Conservation (phyloP, 495 filamentous ascomycete genomes). For the Penicillium pulvis region DNA sequence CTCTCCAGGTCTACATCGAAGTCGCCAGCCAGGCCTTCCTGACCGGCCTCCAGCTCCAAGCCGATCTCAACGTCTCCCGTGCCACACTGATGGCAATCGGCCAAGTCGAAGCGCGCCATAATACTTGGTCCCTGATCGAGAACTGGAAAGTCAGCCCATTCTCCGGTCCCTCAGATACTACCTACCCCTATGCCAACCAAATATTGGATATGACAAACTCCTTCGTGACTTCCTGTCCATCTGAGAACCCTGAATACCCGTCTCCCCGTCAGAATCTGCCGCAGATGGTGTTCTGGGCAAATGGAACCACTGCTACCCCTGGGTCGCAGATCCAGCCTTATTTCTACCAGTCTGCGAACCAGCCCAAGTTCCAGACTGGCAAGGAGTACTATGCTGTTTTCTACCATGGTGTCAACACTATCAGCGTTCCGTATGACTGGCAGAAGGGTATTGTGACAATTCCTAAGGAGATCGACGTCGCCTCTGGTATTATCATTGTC, state of each 20-base stretch:
- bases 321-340: conserved; percentile 44
- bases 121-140: conserved; percentile 53
- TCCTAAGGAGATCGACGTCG: conserved; percentile 44
- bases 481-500: conserved; percentile 50
- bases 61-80: conserved; percentile 36
- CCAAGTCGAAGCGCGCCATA: conserved; percentile 51
- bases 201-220: conserved; percentile 53
- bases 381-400: conserved; percentile 54
- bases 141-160: conserved; percentile 53
- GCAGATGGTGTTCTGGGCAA: conserved; percentile 34
- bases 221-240: conserved; percentile 51
- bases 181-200: conserved; percentile 56
- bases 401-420: conserved; percentile 48
- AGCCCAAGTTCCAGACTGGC: conserved; percentile 38
- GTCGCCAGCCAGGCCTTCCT: conserved; percentile 57
- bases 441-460: conserved; percentile 41
- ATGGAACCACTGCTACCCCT: conserved; percentile 41
- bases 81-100: conserved; percentile 52
- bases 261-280: conserved; percentile 47
- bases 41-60: conserved; percentile 49
- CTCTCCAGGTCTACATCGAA: conserved; percentile 50
- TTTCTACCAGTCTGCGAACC: conserved; percentile 40
- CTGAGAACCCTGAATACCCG: conserved; percentile 51
- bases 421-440: conserved; percentile 49
- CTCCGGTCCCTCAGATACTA: conserved; percentile 50